Conservation (phyloP, 169 alveolate species). For the Condylostoma magnum region DNA sequence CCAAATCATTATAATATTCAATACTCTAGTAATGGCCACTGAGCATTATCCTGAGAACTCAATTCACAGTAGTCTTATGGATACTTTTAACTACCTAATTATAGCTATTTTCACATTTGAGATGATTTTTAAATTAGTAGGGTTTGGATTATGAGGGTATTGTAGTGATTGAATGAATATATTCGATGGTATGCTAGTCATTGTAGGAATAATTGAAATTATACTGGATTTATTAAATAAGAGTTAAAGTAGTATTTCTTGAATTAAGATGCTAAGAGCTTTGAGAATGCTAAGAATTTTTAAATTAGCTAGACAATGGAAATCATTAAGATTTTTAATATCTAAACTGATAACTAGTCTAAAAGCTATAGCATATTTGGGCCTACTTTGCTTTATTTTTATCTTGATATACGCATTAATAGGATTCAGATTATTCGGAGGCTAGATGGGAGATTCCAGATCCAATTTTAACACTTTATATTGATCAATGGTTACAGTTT, state of each 20-base stretch:
- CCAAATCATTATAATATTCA: not conserved
- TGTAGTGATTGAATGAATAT: too few relatives aligned
- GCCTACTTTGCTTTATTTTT: slow-evolving; percentile 33
- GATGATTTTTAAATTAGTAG: too few relatives aligned
- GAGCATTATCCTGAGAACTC: not conserved
- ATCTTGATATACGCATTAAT: slow-evolving; percentile 45
- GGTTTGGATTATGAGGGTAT: too few relatives aligned
- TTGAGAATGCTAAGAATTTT: slow-evolving; percentile 45
- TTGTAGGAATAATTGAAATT: too few relatives aligned
- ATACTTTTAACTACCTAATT: too few relatives aligned
- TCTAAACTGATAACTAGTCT: slow-evolving; percentile 29
- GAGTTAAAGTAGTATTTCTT: not conserved
- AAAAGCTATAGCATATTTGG: slow-evolving; percentile 40
- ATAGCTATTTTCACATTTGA: too few relatives aligned
- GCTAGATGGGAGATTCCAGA: slow-evolving; percentile 34
- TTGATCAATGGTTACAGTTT: slow-evolving; percentile 43
- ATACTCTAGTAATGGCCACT: not conserved
- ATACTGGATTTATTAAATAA: too few relatives aligned
- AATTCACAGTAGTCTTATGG: too few relatives aligned
- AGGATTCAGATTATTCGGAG: slow-evolving; percentile 48
- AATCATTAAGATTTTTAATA: slow-evolving; percentile 25
- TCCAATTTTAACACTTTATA: slow-evolving; percentile 35
- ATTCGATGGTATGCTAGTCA: too few relatives aligned
- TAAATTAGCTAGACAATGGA: slow-evolving; percentile 45
- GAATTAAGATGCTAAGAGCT: slow-evolving; percentile 45